Base-by-base conservation (phyloP, 352 stramenopile species). In the Pythium apleroticum region DNA sequence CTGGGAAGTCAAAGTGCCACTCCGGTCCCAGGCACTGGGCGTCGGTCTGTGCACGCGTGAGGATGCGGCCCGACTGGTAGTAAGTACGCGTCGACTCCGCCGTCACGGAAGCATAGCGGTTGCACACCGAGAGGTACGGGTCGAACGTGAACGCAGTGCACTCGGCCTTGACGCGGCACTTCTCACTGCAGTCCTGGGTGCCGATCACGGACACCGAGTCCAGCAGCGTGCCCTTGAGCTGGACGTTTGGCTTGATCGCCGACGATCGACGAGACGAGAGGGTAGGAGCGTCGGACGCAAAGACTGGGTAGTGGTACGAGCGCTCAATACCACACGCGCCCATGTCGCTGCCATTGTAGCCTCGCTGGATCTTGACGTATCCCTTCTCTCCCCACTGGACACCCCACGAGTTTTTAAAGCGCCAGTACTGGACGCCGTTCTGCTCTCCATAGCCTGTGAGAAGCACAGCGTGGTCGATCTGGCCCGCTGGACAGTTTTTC, bases 321-420 rank as follows among this genome's bases (percentile, higher is more conserved):
- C 35, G 48, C 25, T 52, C 41, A 7, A 63, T 43, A 10, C 43
- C 57, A 19, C 57, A 63, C 5, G 41, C 28, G 28, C 57, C 57
- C 49, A 60, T 63, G 31, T 64, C 39, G 12, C 67, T 46, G 30
- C 50, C 49, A 11, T 25, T 25, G 22, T 35, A 55, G 19, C 57
- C 57, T 39, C 68, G 72, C 33, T 71, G 57, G 45, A 76, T 54
- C 54, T 76, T 68, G 19, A 68, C 35, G 60, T 68, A 84, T 3
- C 72, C 74, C 43, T 71, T 41, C 22, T 76, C 64, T 30, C 74
- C 76, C 74, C 72, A 83, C 15, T 3, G 0, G 0, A 28, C 15
- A 1, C 71, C 65, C 60, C 58, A 82, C 17, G 65, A 72, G 66
- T 84, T 84, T 58, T 81, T 81, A 43, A 78, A 30, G 28, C 76